Conservation (phyloP, 1,284 basidiomycete species). For the Ustilago crameri region DNA sequence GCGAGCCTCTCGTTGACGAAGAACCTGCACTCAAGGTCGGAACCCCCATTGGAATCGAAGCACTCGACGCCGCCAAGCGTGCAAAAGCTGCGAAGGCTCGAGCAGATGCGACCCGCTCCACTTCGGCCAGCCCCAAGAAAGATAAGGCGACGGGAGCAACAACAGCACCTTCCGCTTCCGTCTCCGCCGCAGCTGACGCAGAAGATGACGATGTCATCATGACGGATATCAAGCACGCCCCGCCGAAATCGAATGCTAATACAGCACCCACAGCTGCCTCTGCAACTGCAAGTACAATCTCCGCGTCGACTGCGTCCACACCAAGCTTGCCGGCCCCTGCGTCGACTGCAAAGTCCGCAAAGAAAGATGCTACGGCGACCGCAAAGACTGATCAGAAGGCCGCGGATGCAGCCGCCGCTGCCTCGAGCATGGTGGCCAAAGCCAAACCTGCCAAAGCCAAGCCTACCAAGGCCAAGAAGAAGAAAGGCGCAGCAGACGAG, state of each 20-base stretch:
- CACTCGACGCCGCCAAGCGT: conserved; percentile 53
- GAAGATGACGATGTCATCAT: conserved; percentile 38
- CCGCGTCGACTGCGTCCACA: conserved; percentile 6
- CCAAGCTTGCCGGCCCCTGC: conserved; percentile 3
- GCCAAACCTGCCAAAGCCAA: conserved; percentile 45
- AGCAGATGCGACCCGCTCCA: conserved; percentile 20
- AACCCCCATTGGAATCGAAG: conserved; percentile 64
- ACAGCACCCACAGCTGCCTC: neutral
- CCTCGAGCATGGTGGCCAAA: conserved; percentile 16
- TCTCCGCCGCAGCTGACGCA: neutral
- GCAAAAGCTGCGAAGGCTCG: conserved; percentile 53
- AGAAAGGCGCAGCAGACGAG: conserved; percentile 32
- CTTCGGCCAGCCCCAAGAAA: conserved; percentile 36
- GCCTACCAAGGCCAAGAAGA: conserved; percentile 40
- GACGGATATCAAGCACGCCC: conserved; percentile 32
- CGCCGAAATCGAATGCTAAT: conserved; percentile 1
- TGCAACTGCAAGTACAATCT: neutral
- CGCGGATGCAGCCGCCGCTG: conserved; percentile 5
- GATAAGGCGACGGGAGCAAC: conserved; percentile 4
- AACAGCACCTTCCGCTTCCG: neutral
- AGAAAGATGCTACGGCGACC: neutral
- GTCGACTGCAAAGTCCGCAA: neutral
- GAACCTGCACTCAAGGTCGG: conserved; percentile 59
- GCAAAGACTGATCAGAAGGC: conserved; percentile 15
- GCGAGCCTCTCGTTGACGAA: conserved; percentile 46